Percentiles rank a stretch among this genome's conserved stretches.
Evolutionary conservation across 2,329 filamentous ascomycete genomes (phyloP).

Genomic region (Fusarium mexicanum): DNA sequence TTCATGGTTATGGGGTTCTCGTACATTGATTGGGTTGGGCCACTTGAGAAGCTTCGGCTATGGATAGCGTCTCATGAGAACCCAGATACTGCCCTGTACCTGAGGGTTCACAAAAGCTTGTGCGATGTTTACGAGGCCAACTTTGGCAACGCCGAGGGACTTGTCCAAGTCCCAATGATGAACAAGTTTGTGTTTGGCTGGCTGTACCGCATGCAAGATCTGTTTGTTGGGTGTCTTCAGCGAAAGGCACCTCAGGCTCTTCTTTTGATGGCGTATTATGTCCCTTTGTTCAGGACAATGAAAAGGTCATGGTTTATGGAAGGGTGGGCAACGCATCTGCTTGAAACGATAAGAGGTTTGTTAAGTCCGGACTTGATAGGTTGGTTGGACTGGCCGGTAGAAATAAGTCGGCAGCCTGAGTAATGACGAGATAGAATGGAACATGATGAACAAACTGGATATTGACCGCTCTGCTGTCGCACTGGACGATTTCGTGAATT

Average conservation of each 20-base stretch:
- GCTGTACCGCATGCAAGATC: slow-evolving; percentile 44
- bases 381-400: slow-evolving; percentile 42
- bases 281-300: slow-evolving; percentile 36
- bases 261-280: slow-evolving; percentile 42
- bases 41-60: slow-evolving; percentile 32
- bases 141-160: slow-evolving; percentile 34
- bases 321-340: slow-evolving; percentile 38
- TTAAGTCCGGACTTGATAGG: slow-evolving; percentile 25
- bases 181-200: slow-evolving; percentile 42
- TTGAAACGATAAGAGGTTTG: slow-evolving; percentile 36
- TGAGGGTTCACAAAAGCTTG: slow-evolving; percentile 33
- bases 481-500: not conserved
- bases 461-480: too few relatives aligned
- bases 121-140: slow-evolving; percentile 43
- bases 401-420: slow-evolving; percentile 21
- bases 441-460: not conserved
- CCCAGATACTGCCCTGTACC: slow-evolving; percentile 40
- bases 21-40: slow-evolving; percentile 36
- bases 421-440: slow-evolving; percentile 8
- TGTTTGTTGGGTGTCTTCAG: slow-evolving; percentile 41
- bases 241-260: slow-evolving; percentile 42
- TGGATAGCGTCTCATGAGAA: slow-evolving; percentile 40
- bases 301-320: slow-evolving; percentile 37
- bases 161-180: slow-evolving; percentile 23
- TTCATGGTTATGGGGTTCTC: slow-evolving; percentile 37